Conservation (phyloP, 352 stramenopile species). For the Globisporangium irregulare region DNA sequence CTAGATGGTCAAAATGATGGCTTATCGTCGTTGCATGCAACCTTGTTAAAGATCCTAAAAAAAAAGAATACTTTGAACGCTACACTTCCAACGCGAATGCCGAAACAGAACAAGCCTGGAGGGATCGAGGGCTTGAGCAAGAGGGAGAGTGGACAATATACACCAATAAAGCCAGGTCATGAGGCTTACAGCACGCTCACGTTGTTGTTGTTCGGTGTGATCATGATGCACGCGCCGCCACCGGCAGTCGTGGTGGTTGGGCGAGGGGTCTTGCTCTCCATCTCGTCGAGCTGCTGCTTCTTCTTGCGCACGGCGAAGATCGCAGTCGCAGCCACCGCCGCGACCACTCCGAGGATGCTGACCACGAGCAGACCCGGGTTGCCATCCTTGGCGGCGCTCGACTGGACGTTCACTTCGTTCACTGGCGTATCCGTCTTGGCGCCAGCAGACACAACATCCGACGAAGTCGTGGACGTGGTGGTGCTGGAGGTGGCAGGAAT, state of each 20-base stretch:
- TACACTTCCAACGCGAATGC: background rate
- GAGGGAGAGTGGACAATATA: background rate
- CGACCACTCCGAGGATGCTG: conserved; percentile 27
- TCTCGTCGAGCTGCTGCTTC: conserved; percentile 54
- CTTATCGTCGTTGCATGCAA: background rate
- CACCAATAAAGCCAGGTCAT: background rate
- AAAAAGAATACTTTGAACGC: background rate
- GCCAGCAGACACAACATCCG: conserved; percentile 11
- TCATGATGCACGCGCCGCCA: conserved; percentile 36
- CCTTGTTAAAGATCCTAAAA: background rate
- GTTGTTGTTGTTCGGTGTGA: conserved; percentile 49
- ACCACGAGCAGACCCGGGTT: conserved; percentile 28
- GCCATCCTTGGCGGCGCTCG: background rate
- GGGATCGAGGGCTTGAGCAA: background rate
- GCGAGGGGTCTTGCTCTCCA: conserved; percentile 58
- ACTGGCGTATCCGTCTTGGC: conserved; percentile 24
- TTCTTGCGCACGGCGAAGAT: conserved; percentile 67
- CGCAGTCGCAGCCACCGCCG: conserved; percentile 45
- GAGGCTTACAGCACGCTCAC: conserved; percentile 20
- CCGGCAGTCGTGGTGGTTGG: conserved; percentile 25
- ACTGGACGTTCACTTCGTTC: conserved; percentile 44
- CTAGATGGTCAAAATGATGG: background rate
- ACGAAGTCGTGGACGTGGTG: conserved; percentile 7
- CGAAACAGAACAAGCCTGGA: background rate
- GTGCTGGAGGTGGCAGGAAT: background rate